Base-by-base conservation (phyloP, 495 filamentous ascomycete genomes). In the Neurospora sublineolata region DNA sequence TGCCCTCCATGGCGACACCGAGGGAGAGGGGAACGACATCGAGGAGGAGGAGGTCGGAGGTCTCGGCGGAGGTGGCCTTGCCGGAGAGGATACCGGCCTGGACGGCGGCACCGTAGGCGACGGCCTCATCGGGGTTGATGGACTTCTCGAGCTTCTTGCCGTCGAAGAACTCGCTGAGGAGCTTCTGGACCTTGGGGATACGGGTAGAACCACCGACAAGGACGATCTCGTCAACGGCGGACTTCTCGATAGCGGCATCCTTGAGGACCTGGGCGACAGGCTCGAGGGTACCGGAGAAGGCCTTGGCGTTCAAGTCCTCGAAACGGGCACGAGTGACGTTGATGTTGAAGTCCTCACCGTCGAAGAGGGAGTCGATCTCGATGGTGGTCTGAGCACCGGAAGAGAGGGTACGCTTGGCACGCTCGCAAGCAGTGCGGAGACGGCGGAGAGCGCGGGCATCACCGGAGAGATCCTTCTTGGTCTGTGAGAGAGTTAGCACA, bases 1-100 rank as follows among this genome's bases (percentile, higher is more conserved):
- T 98, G 77, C 95, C 95, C 86, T 98, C 95, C 96, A 98, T 99
- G 77, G 96, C 96, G 78, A 99, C 96, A 92, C 96, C 95, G 27
- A 99, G 91, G 71, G 95, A 98, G 44, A 99, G 93, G 79, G 95
- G 96, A 76, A 94, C 90, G 76, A 99, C 96, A 82, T 99, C 95
- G 80, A 99, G 88, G 52, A 99, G 89, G 73, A 99, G 89, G 82
- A 99, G 92, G 83, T 97, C 95, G 78, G 91, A 91, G 77, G 94
- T 97, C 75, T 94, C 93, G 83, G 94, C 95, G 70, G 94, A 97
- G 72, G 92, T 95, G 76, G 93, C 93, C 86, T 98, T 96, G 83
- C 95, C 95, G 70, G 94, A 97, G 75, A 99, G 91, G 82, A 98
- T 97, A 86, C 94, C 95, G 74, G 93, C 95, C 86, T 98, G 95